These are phyloP conservation scores for Leccinum fallax DNA, from an alignment of 1,284 basidiomycete genomes.

Conservation along the genomic window DNA sequence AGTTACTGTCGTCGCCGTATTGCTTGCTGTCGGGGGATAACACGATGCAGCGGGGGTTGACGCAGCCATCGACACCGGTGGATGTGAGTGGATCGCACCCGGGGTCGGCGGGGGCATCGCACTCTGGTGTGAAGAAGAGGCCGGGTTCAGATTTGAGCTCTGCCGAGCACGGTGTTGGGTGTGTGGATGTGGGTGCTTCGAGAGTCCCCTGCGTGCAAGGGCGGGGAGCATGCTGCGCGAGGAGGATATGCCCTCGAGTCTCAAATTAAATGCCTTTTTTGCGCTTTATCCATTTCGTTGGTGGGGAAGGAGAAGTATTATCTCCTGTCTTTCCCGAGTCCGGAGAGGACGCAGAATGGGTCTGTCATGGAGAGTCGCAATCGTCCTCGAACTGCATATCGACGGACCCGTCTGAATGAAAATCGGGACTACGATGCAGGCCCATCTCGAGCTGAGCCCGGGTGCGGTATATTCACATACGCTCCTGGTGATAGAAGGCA, in stretches of 20 bases:
- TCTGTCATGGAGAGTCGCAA: slow-evolving; percentile 14
- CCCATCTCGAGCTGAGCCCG: slow-evolving; percentile 48
- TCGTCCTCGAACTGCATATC: slow-evolving; percentile 24
- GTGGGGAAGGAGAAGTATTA: slow-evolving; percentile 30
- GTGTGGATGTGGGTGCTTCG: slow-evolving; percentile 30
- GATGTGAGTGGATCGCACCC: slow-evolving; percentile 24
- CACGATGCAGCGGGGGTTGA: slow-evolving; percentile 22
- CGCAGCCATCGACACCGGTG: slow-evolving; percentile 15
- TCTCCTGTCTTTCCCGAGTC: slow-evolving; percentile 27
- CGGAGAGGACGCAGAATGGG: slow-evolving; percentile 16
- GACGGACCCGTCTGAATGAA: slow-evolving; percentile 19
- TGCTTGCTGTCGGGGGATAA: slow-evolving; percentile 33
- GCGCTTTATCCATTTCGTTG: slow-evolving; percentile 42
- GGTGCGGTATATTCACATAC: slow-evolving; percentile 65
- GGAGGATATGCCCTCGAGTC: slow-evolving; percentile 47
- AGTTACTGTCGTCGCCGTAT: slow-evolving; percentile 25
- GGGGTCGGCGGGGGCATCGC: slow-evolving; percentile 16
- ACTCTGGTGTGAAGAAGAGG: slow-evolving; percentile 27
- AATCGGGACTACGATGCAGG: slow-evolving; percentile 24
- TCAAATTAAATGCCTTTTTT: slow-evolving; percentile 51
- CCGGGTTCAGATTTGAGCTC: slow-evolving; percentile 35
- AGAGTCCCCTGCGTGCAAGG: slow-evolving; percentile 29
- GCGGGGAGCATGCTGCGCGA: slow-evolving; percentile 25
- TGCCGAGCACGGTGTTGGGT: slow-evolving; percentile 34
- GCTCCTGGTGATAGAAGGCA: slow-evolving; percentile 66